Base-by-base conservation (phyloP, 306 rosid species). In the Macrotyloma uniflorum region DNA sequence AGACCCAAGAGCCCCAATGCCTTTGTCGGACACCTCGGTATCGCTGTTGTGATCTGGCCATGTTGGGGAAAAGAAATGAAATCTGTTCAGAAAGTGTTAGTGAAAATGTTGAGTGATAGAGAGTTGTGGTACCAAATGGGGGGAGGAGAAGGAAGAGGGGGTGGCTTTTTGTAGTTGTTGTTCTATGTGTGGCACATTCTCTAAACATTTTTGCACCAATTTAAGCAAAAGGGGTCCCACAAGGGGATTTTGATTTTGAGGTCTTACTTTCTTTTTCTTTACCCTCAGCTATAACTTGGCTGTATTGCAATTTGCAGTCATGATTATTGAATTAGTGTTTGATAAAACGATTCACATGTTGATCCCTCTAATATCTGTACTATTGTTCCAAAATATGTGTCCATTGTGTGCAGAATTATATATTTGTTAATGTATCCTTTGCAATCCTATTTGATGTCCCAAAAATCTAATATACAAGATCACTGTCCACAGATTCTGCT, bases 1-100 rank as follows among this genome's bases (percentile, higher is more conserved):
- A 95, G 72, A 95, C 98, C 98, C 98, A 95, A 57, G 98, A 95
- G 65, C 98, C 98, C 98, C 98, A 95, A 30, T 95, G 98, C 89
- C 98, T 88, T 79, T 95, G 98, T 81, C 98, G 90, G 57, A 95
- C 98, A 12, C 98, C 98, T 84, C 98, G 90, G 66, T 82, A 95
- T 54, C 98, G 85, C 79, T 95, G 98, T 84, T 91, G 98, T 33
- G 97, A 90, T 81, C 98, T 91, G 13, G 93, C 97, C 98, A 95
- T 95, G 78, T 78, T 63, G 8, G 81, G 68, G 82, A 54, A 67
- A 69, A 54, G 62, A 86, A 83, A 83, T 38, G 70, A 66, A 26
- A 57, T 86, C 42, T 68, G 80, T 83, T 42, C 6, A 63, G 63
- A 69, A 83, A 79, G 83, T 76, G 88, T 72, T 65, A 68, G 78